Percentiles rank a stretch among this genome's conserved stretches.
Conservation (phyloP, 768 basidiomycete species). For the Leccinellum albellum region DNA sequence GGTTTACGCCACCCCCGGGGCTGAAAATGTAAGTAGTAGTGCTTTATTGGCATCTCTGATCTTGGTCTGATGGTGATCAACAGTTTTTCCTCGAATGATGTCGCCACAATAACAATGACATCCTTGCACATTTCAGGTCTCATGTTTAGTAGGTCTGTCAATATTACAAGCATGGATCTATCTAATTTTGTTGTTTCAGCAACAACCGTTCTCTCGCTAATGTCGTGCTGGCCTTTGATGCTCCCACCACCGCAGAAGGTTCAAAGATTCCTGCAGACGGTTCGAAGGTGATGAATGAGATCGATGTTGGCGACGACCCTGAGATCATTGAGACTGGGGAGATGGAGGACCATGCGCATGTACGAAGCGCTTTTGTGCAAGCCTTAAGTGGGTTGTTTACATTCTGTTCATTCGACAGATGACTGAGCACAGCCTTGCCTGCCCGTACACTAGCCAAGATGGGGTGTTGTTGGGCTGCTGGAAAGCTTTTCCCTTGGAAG, state of each 20-base stretch:
- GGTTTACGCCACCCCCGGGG: background rate
- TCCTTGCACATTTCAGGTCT: background rate
- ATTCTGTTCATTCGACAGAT: background rate
- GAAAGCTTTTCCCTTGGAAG: conserved; percentile 9
- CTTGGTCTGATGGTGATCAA: background rate
- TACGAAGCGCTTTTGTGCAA: background rate
- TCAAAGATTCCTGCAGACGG: too few species aligned
- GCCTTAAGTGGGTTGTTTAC: background rate
- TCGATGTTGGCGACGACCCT: background rate
- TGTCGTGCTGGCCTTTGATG: background rate
- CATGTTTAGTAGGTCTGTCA: background rate
- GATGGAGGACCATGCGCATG: background rate
- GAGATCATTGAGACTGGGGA: background rate
- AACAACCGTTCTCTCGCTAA: background rate
- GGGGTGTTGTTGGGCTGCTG: background rate
- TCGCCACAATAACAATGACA: background rate
- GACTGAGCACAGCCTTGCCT: background rate
- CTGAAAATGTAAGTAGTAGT: background rate
- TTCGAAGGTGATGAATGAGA: background rate
- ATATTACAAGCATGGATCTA: background rate
- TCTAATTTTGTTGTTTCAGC: background rate
- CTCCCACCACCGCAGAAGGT: background rate
- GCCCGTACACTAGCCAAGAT: background rate
- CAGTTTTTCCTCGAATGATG: background rate
- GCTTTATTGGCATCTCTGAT: background rate